Evolutionary conservation across 768 basidiomycete genomes (phyloP), one percentile per base, ranked within the genome.

Genomic region (Tulasnella sp.): DNA sequence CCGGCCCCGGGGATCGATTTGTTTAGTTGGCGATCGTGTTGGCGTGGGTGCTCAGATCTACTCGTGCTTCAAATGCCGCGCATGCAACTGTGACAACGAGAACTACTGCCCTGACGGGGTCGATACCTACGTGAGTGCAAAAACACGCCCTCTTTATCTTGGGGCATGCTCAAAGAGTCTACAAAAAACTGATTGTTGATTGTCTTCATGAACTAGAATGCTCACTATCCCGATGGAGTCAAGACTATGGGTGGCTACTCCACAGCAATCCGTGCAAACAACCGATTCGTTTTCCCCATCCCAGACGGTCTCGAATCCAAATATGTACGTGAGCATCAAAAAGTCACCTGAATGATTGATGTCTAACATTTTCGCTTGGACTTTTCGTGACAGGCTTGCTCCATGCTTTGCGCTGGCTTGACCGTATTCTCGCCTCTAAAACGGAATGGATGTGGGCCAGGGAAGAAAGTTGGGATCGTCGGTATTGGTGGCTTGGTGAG

Each of bases 391-490:
- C 62, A 79, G 48, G 81, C 80, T 3, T 81, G 81, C 1, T 80
- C 82, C 5, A 77, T 85, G 77, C 68, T 84, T 48, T 85, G 81
- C 65, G 83, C 73, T 4, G 82, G 82, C 27, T 66, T 83, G n/a
- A 83, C 82, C 5, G 77, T 80, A 7, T 83, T 73, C 70, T 81
- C 80, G 0, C 82, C 84, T 11, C 70, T 85, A 19, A 72, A 74
- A 25, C 71, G 77, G 29, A 76, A 80, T 68, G 77, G 77, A 27
- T 67, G 63, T 58, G 81, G 81, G 0, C 79, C 80, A 1, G 83
- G 82, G 44, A 82, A 80, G 71, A 76, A 75, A 61, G 79, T 86
- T 63, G 84, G 82, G 45, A 69, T 86, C 44, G 72, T 85, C 62
- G 83, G 83, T 44, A 76, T 86, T 38, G 83, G 83, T 38, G 83